These are phyloP conservation scores for Heliamphora pulchella DNA, from an alignment of 179 eudicot species.

Conservation along the genomic window DNA sequence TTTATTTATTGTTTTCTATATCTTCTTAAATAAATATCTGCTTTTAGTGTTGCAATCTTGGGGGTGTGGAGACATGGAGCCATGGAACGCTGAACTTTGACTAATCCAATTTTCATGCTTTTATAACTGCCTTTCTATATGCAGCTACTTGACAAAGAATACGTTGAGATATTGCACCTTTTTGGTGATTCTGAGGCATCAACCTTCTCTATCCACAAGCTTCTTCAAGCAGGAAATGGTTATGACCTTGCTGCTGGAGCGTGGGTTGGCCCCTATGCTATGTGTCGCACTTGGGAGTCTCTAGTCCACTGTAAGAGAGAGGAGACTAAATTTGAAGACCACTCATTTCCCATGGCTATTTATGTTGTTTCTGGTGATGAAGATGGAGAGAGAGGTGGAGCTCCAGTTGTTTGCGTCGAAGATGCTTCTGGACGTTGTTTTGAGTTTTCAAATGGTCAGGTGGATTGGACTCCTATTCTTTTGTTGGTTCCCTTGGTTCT, in stretches of 20 bases:
- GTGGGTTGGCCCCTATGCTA: conserved; percentile 99
- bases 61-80: conserved; percentile 4
- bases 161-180: conserved; percentile 59
- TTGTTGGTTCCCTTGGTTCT: conserved; percentile 93
- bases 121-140: conserved; percentile 12
- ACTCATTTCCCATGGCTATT: conserved; percentile 60
- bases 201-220: conserved; percentile 75
- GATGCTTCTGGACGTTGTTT: conserved; percentile 54
- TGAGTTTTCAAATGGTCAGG: conserved; percentile 55
- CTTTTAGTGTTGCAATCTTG: neutral
- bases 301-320: conserved; percentile 43
- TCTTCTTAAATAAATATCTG: neutral
- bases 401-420: conserved; percentile 87
- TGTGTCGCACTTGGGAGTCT: conserved; percentile 93
- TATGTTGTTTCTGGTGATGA: conserved; percentile 96
- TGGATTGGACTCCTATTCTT: conserved; percentile 67
- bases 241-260: conserved; percentile 91
- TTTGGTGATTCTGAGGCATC: conserved; percentile 80
- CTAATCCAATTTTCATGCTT: neutral
- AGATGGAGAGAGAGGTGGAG: conserved; percentile 99
- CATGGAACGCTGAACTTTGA: neutral
- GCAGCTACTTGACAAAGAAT: conserved; percentile 66
- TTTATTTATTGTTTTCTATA: neutral
- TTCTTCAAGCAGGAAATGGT: conserved; percentile 72
- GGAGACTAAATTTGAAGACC: conserved; percentile 21